These are phyloP conservation scores for Xylaria sp. DNA, from an alignment of 2,329 filamentous ascomycete genomes.

Conservation along the genomic window DNA sequence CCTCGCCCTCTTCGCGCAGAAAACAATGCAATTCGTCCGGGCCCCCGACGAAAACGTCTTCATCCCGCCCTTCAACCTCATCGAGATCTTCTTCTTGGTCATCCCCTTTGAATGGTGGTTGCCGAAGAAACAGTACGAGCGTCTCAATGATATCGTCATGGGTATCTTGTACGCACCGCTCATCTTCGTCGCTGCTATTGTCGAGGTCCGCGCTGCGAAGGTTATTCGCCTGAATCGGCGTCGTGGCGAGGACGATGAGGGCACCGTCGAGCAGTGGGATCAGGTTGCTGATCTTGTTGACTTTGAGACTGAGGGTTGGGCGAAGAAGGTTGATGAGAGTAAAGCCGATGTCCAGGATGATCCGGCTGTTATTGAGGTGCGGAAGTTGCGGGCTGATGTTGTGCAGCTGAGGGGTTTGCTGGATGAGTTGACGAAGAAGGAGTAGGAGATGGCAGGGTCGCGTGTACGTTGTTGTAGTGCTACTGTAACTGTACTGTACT, in stretches of 20 bases:
- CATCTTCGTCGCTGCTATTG: constrained; percentile 68
- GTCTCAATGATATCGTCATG: constrained; percentile 87
- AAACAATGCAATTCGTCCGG: constrained; percentile 94
- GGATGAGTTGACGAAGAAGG: constrained; percentile 22
- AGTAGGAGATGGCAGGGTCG: constrained; percentile 19
- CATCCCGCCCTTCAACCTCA: constrained; percentile 89
- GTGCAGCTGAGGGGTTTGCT: constrained; percentile 51
- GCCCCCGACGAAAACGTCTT: constrained; percentile 98
- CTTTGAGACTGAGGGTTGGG: constrained; percentile 80
- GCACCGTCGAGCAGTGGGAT: constrained; percentile 89
- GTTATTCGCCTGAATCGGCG: constrained; percentile 68
- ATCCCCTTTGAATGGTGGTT: constrained; percentile 96
- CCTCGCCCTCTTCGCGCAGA: constrained; percentile 85
- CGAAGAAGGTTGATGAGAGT: constrained; percentile 67
- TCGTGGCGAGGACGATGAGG: constrained; percentile 82
- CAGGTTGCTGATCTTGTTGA: constrained; percentile 67
- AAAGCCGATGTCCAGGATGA: constrained; percentile 81
- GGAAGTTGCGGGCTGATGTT: constrained; percentile 53
- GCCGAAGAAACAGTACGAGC: constrained; percentile 64
- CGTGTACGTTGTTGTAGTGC: constrained; percentile 4
- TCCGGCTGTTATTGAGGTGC: constrained; percentile 64
- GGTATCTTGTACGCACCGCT: constrained; percentile 77
- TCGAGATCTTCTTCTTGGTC: constrained; percentile 76
- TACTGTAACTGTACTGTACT: not conserved
- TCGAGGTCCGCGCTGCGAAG: constrained; percentile 62